Base-by-base conservation (phyloP, 805 yeast species). In the Yamadazyma insecticola region DNA sequence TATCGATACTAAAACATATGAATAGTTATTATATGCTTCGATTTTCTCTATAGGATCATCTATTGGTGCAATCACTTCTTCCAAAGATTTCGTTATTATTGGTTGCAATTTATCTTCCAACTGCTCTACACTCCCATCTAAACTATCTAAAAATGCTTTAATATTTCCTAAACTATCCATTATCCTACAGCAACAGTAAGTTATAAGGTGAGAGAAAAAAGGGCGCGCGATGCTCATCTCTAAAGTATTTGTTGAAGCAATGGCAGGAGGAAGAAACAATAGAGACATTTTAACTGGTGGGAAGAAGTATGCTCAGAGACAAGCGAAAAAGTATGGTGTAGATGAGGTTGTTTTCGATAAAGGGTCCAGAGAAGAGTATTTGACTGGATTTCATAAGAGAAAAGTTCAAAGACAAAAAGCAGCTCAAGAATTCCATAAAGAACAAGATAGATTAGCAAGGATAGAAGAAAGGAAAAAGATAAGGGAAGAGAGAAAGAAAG, bases 331-430 rank as follows among this genome's bases (percentile, higher is more conserved):
- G 51, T 75, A 72, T 50, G 71, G 87, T 23, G 88, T 85, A 2
- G 89, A 76, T 16, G 96, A 87, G 54, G 94, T 92, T 17, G 76
- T 74, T 2, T 92, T 88, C 54, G 92, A 92, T 57, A 75, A 77
- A 41, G 83, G 72, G 13, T 72, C 82, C n/a, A 64, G 97, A 53
- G 60, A 69, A 55, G 95, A 90, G 39, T 90, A 78, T 55, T 63
- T 90, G 44, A 90, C 97, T 3, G 98, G 98, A 24, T 90, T 90
- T 57, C 97, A 92, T 57, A 90, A 90, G 61, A 74, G 98, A 50
- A 90, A 90, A 54, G 54, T 90, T 12, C 84, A 84, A 50, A 73
- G 97, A 55, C 83, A 84, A 60, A 89, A 87, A 61, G 78, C 81
- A 42, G 97, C 97, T 0, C 78, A 76, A 44, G 85, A 74, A 37